These are phyloP conservation scores for Colletotrichum cuscutae DNA, from an alignment of 2,329 filamentous ascomycete species.

Conservation along the genomic window DNA sequence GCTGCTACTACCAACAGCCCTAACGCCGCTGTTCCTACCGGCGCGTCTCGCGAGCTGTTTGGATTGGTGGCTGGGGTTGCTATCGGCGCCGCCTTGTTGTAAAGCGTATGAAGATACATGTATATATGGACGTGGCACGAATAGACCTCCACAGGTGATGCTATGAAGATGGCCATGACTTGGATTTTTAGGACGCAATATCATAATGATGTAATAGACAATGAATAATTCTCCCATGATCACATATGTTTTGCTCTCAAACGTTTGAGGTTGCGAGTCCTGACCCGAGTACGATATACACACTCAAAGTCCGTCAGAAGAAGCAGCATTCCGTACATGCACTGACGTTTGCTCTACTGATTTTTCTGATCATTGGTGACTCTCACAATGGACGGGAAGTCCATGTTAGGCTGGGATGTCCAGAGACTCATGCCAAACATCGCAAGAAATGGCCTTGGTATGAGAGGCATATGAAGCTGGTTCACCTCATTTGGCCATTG, in stretches of 20 bases:
- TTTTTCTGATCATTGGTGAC: too few relatives aligned
- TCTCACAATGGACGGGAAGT: too few relatives aligned
- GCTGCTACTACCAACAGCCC: background rate
- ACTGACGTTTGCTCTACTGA: too few relatives aligned
- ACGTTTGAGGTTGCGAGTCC: too few relatives aligned
- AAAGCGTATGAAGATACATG: background rate
- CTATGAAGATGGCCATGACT: background rate
- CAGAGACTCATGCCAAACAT: too few relatives aligned
- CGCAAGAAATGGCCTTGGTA: too few relatives aligned
- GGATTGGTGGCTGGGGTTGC: conserved; percentile 4
- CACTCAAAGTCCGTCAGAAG: too few relatives aligned
- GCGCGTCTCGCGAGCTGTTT: background rate
- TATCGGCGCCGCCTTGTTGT: conserved; percentile 16
- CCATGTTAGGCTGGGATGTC: too few relatives aligned
- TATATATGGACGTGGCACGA: background rate
- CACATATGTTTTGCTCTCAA: background rate
- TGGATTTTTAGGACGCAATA: background rate
- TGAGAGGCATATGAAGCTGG: too few relatives aligned
- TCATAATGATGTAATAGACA: background rate
- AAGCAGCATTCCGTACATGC: too few relatives aligned
- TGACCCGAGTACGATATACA: too few relatives aligned
- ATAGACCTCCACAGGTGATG: background rate
- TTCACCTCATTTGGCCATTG: background rate
- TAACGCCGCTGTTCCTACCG: conserved; percentile 2
- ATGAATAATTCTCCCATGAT: background rate